A percentile compares a stretch with the other conserved stretches of the same genome.
Conservation (phyloP, 148 eudicot genomes). For the Vaccinium vitisidaea region DNA sequence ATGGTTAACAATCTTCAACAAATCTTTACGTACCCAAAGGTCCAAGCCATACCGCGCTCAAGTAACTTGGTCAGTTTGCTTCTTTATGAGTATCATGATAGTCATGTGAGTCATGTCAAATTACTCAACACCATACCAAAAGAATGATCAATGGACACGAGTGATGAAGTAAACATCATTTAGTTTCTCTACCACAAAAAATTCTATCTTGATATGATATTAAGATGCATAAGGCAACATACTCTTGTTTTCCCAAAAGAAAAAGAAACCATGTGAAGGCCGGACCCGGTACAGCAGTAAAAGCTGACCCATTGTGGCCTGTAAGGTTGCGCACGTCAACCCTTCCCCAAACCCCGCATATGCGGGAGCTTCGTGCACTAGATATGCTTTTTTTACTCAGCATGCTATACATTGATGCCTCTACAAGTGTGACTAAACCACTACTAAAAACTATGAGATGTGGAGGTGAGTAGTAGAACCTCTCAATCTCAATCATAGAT, state of each 20-base stretch:
- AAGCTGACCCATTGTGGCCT: too few species aligned
- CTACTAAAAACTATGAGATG: neutral
- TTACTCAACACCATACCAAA: neutral
- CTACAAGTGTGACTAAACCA: neutral
- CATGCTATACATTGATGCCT: neutral
- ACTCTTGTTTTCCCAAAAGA: neutral
- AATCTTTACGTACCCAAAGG: neutral
- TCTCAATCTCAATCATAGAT: constrained; percentile 23
- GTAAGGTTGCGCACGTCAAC: too few species aligned
- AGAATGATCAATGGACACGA: neutral
- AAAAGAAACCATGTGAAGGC: neutral
- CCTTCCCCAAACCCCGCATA: too few species aligned
- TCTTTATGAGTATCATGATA: neutral
- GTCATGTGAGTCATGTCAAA: neutral
- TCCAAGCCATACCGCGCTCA: neutral
- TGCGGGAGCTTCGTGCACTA: too few species aligned
- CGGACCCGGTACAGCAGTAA: too few species aligned
- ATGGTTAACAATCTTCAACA: neutral
- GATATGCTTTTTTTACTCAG: neutral
- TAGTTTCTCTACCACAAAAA: neutral
- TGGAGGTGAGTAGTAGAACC: neutral
- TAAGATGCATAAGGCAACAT: neutral
- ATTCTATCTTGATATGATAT: neutral
- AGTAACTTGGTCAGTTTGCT: neutral
- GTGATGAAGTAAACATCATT: neutral